phyloP scores from a whole-genome alignment of 1,284 basidiomycete species.

The Cerrena zonata region DNA sequence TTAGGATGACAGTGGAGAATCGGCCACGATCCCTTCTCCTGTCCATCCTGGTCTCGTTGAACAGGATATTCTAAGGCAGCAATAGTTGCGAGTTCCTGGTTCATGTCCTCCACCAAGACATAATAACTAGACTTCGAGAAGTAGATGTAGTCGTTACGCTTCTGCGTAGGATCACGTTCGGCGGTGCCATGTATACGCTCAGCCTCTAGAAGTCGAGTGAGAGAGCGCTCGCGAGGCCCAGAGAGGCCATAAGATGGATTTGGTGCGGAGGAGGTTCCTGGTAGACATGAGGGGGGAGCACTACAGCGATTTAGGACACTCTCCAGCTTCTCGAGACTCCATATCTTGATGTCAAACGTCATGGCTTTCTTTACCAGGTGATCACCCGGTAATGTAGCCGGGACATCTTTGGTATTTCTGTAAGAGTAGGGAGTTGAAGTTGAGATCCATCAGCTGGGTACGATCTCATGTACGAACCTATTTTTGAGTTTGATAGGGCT shows the following conservation, averaged over 20 bases:
- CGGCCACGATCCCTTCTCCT: conserved; percentile 58
- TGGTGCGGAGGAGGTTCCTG: conserved; percentile 21
- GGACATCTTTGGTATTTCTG: conserved; percentile 17
- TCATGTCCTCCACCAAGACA: conserved; percentile 87
- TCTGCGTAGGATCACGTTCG: conserved; percentile 87
- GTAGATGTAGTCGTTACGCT: conserved; percentile 84
- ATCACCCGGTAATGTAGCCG: conserved; percentile 19
- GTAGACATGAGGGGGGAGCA: conserved; percentile 20
- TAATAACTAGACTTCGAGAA: conserved; percentile 78
- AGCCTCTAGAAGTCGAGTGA: conserved; percentile 73
- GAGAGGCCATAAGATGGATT: conserved; percentile 4
- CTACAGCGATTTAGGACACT: conserved; percentile 66
- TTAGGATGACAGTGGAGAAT: conserved; percentile 66
- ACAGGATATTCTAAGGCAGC: conserved; percentile 60
- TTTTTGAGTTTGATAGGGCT: conserved; percentile 63
- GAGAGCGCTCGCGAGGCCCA: conserved; percentile 31
- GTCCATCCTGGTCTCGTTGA: conserved; percentile 44
- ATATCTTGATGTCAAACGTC: conserved; percentile 82
- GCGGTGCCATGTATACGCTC: conserved; percentile 85
- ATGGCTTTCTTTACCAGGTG: conserved; percentile 72
- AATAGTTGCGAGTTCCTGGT: conserved; percentile 70
- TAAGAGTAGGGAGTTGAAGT: conserved; percentile 3
- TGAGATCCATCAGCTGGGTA: not conserved
- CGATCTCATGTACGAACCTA: conserved; percentile 38
- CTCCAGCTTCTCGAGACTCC: conserved; percentile 72